Evolutionary conservation across 1,139 yeast species (phyloP).

Genomic region (Hyphopichia buzzinii): DNA sequence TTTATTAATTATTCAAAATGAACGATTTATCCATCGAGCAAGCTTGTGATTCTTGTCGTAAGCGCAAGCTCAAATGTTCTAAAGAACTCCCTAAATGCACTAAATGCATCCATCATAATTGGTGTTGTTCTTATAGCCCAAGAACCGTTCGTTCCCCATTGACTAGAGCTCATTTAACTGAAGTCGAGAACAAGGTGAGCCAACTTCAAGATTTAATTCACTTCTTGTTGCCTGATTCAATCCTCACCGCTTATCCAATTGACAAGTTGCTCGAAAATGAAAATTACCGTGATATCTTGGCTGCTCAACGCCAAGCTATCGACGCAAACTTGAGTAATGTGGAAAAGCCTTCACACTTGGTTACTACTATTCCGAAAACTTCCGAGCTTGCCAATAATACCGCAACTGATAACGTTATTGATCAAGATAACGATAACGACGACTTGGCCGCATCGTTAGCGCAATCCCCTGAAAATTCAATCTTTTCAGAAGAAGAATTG

Average conservation of each 20-base stretch:
- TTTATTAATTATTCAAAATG: neutral
- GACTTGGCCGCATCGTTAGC: conserved; percentile 15
- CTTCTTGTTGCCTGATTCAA: conserved; percentile 30
- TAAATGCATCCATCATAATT: conserved; percentile 68
- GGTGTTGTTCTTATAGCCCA: conserved; percentile 80
- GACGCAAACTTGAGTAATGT: neutral
- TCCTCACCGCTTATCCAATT: conserved; percentile 16
- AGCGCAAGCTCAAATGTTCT: conserved; percentile 56
- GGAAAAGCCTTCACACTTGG: neutral
- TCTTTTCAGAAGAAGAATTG: conserved; percentile 27
- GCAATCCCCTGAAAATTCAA: conserved; percentile 31
- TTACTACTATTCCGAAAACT: neutral
- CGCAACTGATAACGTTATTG: neutral
- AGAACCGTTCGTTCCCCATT: conserved; percentile 75
- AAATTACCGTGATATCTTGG: conserved; percentile 21
- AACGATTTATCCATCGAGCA: conserved; percentile 31
- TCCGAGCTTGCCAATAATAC: neutral
- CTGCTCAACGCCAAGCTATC: neutral
- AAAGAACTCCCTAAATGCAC: conserved; percentile 73
- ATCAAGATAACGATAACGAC: neutral
- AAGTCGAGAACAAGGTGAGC: conserved; percentile 64
- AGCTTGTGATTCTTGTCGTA: conserved; percentile 61
- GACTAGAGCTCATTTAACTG: conserved; percentile 77
- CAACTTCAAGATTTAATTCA: conserved; percentile 53
- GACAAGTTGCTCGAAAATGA: conserved; percentile 24